phyloP scores from a whole-genome alignment of 1,284 basidiomycete species.

The Tetrapyrgos nigripes region DNA sequence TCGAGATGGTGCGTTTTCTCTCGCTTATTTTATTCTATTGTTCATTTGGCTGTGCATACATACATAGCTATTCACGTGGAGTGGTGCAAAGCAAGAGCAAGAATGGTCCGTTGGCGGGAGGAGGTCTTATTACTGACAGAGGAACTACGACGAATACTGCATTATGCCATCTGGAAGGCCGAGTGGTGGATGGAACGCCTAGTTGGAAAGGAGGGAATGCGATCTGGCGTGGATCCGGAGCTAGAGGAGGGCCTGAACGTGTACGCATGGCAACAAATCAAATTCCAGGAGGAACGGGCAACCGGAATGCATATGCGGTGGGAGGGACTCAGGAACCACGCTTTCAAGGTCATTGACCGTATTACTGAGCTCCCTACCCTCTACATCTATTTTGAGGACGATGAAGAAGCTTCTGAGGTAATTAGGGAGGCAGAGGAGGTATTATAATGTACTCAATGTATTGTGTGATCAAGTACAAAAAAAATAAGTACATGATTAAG shows the following conservation, averaged over 20 bases:
- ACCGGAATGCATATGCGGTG: background rate
- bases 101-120: slow-evolving; percentile 8
- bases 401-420: background rate
- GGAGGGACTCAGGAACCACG: background rate
- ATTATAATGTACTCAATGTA: background rate
- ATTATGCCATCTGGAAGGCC: background rate
- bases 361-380: background rate
- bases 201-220: background rate
- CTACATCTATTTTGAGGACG: background rate
- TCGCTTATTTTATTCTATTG: background rate
- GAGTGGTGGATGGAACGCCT: background rate
- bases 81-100: slow-evolving; percentile 12
- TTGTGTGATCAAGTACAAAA: no score
- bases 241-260: background rate
- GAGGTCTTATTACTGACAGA: slow-evolving; percentile 9
- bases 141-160: slow-evolving; percentile 8
- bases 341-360: background rate
- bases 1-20: background rate
- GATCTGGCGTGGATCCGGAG: background rate
- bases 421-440: background rate
- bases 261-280: background rate
- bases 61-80: slow-evolving; percentile 9
- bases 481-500: no score
- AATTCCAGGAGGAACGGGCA: background rate
- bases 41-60: background rate